Base-by-base conservation (phyloP, 768 basidiomycete species). In the Lentinula sp. region DNA sequence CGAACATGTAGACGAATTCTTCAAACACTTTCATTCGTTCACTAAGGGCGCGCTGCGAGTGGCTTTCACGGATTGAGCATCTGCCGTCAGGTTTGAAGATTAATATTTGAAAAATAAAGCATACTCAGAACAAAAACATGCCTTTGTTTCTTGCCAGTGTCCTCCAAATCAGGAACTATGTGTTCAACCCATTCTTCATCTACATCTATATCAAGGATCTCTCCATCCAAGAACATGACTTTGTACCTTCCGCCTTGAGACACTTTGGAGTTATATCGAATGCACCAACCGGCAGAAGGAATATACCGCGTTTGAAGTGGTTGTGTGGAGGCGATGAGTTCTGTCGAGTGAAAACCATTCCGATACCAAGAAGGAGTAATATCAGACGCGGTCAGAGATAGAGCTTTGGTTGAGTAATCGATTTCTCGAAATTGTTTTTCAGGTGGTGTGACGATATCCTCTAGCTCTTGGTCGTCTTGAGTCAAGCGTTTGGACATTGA, bases 161-260 rank as follows among this genome's bases (percentile, higher is more conserved):
- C 57, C 4, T 59, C 48, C 8, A 18, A n/a, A 20, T 48, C 57
- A n/a, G 45, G 41, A 16, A 56, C 28, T 1, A 43, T 71, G 49
- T 74, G 68, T 60, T 77, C 74, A 2, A 73, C 72, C 71, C 73
- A 72, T 46, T 78, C 77, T 62, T 79, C 76, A 53, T 79, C 78
- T 3, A 76, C 74, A 56, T 79, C 77, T 53, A 79, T 69, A 46
- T 78, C 76, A 54, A 79, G 66, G 32, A 70, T 64, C 35, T 68
- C 66, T 1, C 78, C 78, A 65, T 79, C 78, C 18, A 76, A 55
- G 61, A 79, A 79, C 77, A 79, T 77, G 13, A 79, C 71, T 61
- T 71, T 73, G 59, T 78, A 79, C 32, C 73, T 66, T 7, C 77
- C 76, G n/a, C 76, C 76, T 60, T 76, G 73, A n/a, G 75, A 73